Evolutionary conservation across 768 basidiomycete species (phyloP), one percentile per base, ranked within the genome.

Genomic region (Russula virescens): DNA sequence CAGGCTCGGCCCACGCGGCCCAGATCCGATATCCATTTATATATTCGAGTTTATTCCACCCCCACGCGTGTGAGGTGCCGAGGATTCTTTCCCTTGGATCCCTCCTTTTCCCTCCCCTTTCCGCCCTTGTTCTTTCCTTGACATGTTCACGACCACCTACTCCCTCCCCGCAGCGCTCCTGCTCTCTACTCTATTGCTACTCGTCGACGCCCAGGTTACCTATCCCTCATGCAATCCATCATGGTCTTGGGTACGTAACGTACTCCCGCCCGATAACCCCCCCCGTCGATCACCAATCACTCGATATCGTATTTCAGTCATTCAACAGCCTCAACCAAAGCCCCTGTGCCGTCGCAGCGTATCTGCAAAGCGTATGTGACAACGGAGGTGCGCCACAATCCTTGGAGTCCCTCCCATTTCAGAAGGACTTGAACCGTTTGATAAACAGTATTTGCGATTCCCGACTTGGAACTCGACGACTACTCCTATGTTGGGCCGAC

Each of bases 401-500:
- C 2, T 14, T 38, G 10, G 13, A 6, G 38, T 9, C 38, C 2
- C 13, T 43, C 18, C 19, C 16, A 3, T 19, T 19, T 18, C 1
- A 4, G 13, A 16, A 43, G 18, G 8, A 43, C 14, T 19, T 8
- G 8, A 31, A 4, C 31, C 14, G 13, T 3, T 13, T 5, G 13
- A 43, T 11, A 19, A 40, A 40, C 18, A 43, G 63, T 18, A 9
- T 64, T 50, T 5, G 23, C 23, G 11, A 50, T 64, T 16, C 63
- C 63, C 3, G 3, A 1, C 5, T 40, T 64, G 47, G 10, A 9
- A 5, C 6, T 38, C 5, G 58, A 46, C 1, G 31, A 60, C 13
- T 43, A 19, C 43, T 64, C 63, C 35, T 64, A 64, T 43, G 25
- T 42, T n/a, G 63, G 63, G 2, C 58, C 63, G 7, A 50, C 47